Evolutionary conservation across 2,329 filamentous ascomycete species (phyloP).

Genomic region (Parastagonospora avenae): DNA sequence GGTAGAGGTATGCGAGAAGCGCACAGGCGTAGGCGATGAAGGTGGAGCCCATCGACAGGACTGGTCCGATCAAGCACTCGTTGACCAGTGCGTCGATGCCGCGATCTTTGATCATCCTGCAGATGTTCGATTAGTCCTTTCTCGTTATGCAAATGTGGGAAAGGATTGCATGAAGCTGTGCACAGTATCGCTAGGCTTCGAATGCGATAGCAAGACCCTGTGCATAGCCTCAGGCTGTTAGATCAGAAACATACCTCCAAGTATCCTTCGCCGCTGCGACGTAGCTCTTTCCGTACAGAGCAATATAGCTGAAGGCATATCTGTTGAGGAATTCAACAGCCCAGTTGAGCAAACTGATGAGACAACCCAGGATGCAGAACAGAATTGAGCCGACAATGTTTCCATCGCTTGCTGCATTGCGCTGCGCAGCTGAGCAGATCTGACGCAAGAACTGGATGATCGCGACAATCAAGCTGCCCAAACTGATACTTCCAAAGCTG

Average conservation of each 20-base stretch:
- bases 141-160: background rate
- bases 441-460: constrained; percentile 86
- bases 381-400: constrained; percentile 70
- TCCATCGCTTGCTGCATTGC: constrained; percentile 67
- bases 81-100: constrained; percentile 90
- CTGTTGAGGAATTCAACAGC: constrained; percentile 86
- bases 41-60: constrained; percentile 74
- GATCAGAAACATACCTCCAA: constrained; percentile 63
- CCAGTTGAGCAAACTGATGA: constrained; percentile 83
- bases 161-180: too few relatives aligned
- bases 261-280: constrained; percentile 86
- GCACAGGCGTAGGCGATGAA: constrained; percentile 85
- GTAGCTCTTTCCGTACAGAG: constrained; percentile 88
- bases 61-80: constrained; percentile 72
- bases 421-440: constrained; percentile 76
- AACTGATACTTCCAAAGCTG: constrained; percentile 87
- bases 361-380: constrained; percentile 76
- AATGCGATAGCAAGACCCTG: too few relatives aligned
- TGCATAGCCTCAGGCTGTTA: too few relatives aligned
- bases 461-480: constrained; percentile 84
- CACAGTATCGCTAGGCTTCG: too few relatives aligned
- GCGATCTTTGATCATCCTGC: constrained; percentile 81
- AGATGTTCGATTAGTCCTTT: background rate
- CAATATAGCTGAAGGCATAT: constrained; percentile 92
- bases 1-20: constrained; percentile 83